Conservation (phyloP, 2,329 filamentous ascomycete species). For the Trichoderma koningiopsis region DNA sequence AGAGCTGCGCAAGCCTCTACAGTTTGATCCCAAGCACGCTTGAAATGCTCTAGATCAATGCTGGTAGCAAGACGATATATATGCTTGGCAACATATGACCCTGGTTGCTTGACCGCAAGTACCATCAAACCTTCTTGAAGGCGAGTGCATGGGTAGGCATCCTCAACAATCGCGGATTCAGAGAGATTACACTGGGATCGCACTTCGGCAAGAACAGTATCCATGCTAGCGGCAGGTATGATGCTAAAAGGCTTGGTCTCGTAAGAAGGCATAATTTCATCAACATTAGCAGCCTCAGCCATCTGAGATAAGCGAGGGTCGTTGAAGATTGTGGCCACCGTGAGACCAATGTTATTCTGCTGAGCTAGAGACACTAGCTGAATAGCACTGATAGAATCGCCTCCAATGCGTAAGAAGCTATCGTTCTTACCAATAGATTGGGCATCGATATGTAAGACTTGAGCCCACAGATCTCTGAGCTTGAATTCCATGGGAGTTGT, state of each 20-base stretch:
- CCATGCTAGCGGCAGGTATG: background rate
- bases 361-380: slow-evolving; percentile 17
- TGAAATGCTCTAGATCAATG: slow-evolving; percentile 27
- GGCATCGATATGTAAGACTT: slow-evolving; percentile 1
- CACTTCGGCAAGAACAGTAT: slow-evolving; percentile 3
- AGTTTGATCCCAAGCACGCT: slow-evolving; percentile 28
- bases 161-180: slow-evolving; percentile 17
- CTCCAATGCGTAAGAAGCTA: slow-evolving; percentile 46
- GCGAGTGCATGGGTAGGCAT: slow-evolving; percentile 43
- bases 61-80: slow-evolving; percentile 25
- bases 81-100: slow-evolving; percentile 30
- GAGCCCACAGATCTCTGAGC: slow-evolving; percentile 24
- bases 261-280: slow-evolving; percentile 16
- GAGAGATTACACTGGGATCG: slow-evolving; percentile 11
- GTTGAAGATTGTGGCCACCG: slow-evolving; percentile 21
- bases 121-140: slow-evolving; percentile 44
- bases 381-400: slow-evolving; percentile 43
- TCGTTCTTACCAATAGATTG: slow-evolving; percentile 27
- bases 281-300: slow-evolving; percentile 11
- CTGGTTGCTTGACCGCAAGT: slow-evolving; percentile 31
- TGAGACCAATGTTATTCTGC: slow-evolving; percentile 10
- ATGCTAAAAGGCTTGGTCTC: slow-evolving; percentile 23
- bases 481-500: slow-evolving; percentile 16
- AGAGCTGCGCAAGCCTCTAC: slow-evolving; percentile 28
- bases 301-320: slow-evolving; percentile 23